phyloP scores from a whole-genome alignment of 306 rosid species.

The Trifolium dubium region DNA sequence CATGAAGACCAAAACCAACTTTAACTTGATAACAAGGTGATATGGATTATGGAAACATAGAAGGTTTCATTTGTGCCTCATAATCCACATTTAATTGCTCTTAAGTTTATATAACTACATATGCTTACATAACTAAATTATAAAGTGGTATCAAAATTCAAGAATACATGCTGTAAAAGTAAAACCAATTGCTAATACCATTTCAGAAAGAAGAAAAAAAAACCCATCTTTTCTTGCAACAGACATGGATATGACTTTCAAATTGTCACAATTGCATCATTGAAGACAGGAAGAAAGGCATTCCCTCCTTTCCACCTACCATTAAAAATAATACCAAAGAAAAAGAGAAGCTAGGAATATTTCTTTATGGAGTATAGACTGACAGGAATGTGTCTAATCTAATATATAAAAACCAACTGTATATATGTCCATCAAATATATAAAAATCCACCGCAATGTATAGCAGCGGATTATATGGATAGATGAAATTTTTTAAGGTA shows the following conservation, averaged over 20 bases:
- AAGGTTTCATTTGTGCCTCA: no score
- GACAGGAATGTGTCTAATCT: no score
- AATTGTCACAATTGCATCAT: neutral
- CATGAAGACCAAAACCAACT: conserved; percentile 19
- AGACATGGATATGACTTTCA: conserved; percentile 5
- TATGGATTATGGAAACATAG: neutral
- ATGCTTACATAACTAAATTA: neutral
- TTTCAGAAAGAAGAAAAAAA: neutral
- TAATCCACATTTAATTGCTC: conserved; percentile 11
- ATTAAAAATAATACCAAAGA: no score
- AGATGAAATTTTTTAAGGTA: conserved; percentile 5
- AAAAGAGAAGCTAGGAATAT: no score
- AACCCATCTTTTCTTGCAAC: neutral
- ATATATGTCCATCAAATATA: no score
- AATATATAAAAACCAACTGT: no score
- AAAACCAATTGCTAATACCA: conserved; percentile 11
- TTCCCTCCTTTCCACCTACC: no score
- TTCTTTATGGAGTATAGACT: no score
- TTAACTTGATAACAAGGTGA: neutral
- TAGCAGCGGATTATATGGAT: neutral
- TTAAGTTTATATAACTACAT: neutral
- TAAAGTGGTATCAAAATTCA: neutral
- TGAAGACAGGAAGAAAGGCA: neutral
- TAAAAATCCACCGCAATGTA: neutral
- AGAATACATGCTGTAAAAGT: conserved; percentile 15